A percentile compares a stretch with the other conserved stretches of the same genome.
Conservation (phyloP, 1,139 yeast genomes). For the Yamadazyma sp. region DNA sequence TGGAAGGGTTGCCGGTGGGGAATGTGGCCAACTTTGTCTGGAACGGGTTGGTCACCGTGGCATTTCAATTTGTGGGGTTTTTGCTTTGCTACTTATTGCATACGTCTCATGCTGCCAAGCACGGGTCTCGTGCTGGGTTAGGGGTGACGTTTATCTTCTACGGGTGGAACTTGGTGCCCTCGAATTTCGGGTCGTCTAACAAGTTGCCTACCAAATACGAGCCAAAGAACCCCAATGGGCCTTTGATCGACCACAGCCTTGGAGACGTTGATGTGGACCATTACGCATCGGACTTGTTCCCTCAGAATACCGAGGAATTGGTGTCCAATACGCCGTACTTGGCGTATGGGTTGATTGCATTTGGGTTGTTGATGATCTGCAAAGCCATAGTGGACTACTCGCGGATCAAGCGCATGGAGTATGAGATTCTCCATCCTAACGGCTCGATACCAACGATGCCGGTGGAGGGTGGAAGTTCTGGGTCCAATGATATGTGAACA, state of each 20-base stretch:
- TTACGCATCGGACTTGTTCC: conserved; percentile 39
- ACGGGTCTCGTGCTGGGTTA: conserved; percentile 91
- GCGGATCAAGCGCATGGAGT: conserved; percentile 77
- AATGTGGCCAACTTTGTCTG: conserved; percentile 82
- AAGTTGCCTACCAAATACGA: conserved; percentile 41
- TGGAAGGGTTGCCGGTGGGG: conserved; percentile 97
- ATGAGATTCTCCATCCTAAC: conserved; percentile 48
- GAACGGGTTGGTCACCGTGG: conserved; percentile 84
- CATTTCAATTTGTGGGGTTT: conserved; percentile 94
- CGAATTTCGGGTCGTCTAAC: conserved; percentile 46
- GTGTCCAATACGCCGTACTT: conserved; percentile 36
- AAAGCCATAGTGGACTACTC: conserved; percentile 72
- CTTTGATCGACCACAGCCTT: conserved; percentile 39
- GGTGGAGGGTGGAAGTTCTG: conserved; percentile 4
- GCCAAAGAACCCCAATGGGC: conserved; percentile 61
- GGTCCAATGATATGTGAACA: no score
- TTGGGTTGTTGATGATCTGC: conserved; percentile 66
- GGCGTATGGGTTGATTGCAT: conserved; percentile 61
- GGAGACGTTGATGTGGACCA: conserved; percentile 46
- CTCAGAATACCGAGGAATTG: conserved; percentile 18
- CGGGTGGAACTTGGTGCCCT: conserved; percentile 73
- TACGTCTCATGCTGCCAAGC: conserved; percentile 96
- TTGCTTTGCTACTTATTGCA: conserved; percentile 85
- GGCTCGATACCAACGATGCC: background rate
- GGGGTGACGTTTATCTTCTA: conserved; percentile 81